Percentiles rank a stretch among this genome's conserved stretches.
phyloP scores from a whole-genome alignment of 208 protist genomes.

The Trypanosomatidae sp. region DNA sequence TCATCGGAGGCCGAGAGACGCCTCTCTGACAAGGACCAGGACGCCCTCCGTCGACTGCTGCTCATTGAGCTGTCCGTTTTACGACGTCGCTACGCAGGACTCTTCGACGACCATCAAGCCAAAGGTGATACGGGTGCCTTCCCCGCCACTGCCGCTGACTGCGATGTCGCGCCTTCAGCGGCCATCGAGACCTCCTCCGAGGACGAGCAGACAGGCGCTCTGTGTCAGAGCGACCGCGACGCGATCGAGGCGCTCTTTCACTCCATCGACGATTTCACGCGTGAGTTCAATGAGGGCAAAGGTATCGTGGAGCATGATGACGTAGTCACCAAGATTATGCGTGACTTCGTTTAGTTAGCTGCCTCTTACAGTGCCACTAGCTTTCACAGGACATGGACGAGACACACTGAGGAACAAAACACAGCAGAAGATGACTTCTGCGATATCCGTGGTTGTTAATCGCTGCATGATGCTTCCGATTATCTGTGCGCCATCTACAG shows the following conservation, averaged over 20 bases:
- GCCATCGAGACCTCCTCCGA: background rate
- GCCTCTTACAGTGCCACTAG: no score
- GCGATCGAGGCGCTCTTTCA: constrained; percentile 90
- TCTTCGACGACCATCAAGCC: background rate
- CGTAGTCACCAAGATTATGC: constrained; percentile 26
- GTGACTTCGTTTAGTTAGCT: background rate
- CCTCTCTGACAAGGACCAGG: background rate
- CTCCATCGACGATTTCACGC: constrained; percentile 68
- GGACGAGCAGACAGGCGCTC: constrained; percentile 8
- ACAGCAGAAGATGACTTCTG: background rate
- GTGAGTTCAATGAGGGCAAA: constrained; percentile 72
- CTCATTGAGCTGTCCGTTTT: constrained; percentile 33
- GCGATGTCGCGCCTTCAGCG: no score
- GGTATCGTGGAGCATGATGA: constrained; percentile 44
- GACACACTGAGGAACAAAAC: background rate
- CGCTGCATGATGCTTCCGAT: background rate
- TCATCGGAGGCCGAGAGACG: background rate
- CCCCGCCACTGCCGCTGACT: background rate
- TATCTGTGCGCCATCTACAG: background rate
- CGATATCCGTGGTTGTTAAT: background rate
- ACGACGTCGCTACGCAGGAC: constrained; percentile 11
- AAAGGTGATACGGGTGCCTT: background rate
- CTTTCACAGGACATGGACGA: background rate
- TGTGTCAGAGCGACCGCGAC: constrained; percentile 78
- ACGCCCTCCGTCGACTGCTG: constrained; percentile 17